Base-by-base conservation (phyloP, 306 rosid species). In the Ammopiptanthus mongolicus region DNA sequence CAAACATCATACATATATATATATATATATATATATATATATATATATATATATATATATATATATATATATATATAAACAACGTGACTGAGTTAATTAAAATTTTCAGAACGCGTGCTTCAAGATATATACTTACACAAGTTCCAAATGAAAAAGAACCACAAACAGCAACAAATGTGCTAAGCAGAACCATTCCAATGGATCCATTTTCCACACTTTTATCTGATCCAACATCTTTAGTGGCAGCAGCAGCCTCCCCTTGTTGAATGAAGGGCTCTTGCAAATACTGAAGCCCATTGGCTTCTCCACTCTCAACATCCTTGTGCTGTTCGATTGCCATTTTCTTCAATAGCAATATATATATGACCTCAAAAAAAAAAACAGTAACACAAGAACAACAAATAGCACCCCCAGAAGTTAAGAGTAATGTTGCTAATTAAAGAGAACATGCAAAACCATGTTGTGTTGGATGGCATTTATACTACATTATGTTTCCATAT, bases 81-180 rank as follows among this genome's bases (percentile, higher is more conserved):
- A 17, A 11, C 3, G 22, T 25, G 28, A 9, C n/a, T 42, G 42
- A 8, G 11, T 17, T 21, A 69, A 33, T 33, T 53, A 13, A 3
- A 48, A 15, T 10, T 8, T 23, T 18, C 11, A 5, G 17, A 36
- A 50, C 13, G 29, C n/a, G n/a, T n/a, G n/a, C 31, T 36, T 28
- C 22, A 63, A 31, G 6, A 15, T 76, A 82, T 80, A 75, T 76
- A 82, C 95, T 80, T 77, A 93, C 93, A 84, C 96, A 91, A 34
- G 90, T 87, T 86, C 98, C 98, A 70, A 93, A 93, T 29, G 89
- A 83, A 42, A 89, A 91, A 15, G 98, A 93, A 42, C 97, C 98
- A 82, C 91, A 87, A 79, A 91, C 96, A 25, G 91, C 89, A 79
- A 89, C 91, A 18, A 74, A 79, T 7, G 98, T 93, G 81, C 93